phyloP scores from a whole-genome alignment of 495 filamentous ascomycete species.

The Glutinoglossum americanum region DNA sequence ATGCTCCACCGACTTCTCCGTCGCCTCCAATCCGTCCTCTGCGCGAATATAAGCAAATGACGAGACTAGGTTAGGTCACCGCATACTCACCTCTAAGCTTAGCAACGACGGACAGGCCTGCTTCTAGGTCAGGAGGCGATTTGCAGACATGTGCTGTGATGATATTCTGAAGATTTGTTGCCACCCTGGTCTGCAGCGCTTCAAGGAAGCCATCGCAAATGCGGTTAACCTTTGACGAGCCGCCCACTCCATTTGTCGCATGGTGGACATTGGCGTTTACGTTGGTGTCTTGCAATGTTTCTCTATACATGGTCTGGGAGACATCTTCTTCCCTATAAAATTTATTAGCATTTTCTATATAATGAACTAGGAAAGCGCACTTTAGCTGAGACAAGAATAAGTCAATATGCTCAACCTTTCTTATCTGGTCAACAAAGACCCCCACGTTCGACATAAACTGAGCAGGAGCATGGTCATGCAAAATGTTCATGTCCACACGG shows the following conservation, averaged over 20 bases:
- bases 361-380: constrained; percentile 22
- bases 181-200: constrained; percentile 35
- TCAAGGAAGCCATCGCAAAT: constrained; percentile 74
- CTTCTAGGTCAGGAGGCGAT: constrained; percentile 67
- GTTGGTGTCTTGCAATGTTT: constrained; percentile 29
- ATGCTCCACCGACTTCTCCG: constrained; percentile 75
- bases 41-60: neutral
- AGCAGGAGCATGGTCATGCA: constrained; percentile 75
- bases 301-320: constrained; percentile 77
- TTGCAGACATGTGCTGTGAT: constrained; percentile 93
- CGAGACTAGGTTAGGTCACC: neutral
- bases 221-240: constrained; percentile 32
- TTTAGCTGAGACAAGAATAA: constrained; percentile 75
- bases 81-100: constrained; percentile 32
- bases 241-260: neutral
- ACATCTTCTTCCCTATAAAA: constrained; percentile 67
- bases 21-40: constrained; percentile 27
- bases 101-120: constrained; percentile 60
- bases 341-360: neutral
- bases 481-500: constrained; percentile 90
- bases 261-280: neutral
- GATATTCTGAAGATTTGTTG: constrained; percentile 69
- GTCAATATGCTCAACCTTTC: constrained; percentile 69
- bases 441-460: constrained; percentile 60
- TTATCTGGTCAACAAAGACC: constrained; percentile 69